Evolutionary conservation across 192 early-diverging fungal species (phyloP), one percentile per base, ranked within the genome.

Genomic region (Coemansia sp.): DNA sequence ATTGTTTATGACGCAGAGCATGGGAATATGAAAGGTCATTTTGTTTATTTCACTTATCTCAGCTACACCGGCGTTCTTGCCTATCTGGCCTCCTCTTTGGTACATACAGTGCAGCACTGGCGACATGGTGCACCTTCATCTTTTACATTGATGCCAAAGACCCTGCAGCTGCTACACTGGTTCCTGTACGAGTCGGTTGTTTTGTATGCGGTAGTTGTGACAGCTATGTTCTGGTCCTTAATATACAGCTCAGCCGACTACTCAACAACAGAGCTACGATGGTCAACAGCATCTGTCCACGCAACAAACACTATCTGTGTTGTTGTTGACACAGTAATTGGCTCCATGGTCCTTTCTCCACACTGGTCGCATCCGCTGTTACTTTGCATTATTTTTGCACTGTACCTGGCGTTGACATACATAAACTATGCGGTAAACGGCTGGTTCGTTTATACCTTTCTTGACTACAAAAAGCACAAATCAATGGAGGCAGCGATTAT

Each of bases 21-120:
- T 28, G 73, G 67, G 7, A 16, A 39, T 1, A 71, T 72, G 25
- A 30, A 39, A 5, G 37, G 58, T 1, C 71, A 76, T 31, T 82
- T 82, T 70, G 68, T 70, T 10, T 77, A 77, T 45, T 77, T 82
- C 42, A 82, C 79, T 4, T 57, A 76, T 56, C 71, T 82, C 23
- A 66, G 67, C 48, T 67, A 76, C 61, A 82, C 79, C 7, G 79
- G 79, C 0, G 64, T 82, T 12, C 6, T 74, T 1, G 68, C 58
- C 5, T 82, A 77, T 46, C 43, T 75, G 0, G 67, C 52, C 0
- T 60, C 72, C 0, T 71, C 78, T 0, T 35, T 74, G 18, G 15
- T 65, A 23, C 69, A 75, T 43, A 75, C 78, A 1, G 23, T 59
- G 29, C 42, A 58, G 15, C 16, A 48, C 5, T 72, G 66, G 58